A percentile compares a stretch with the other conserved stretches of the same genome.
phyloP scores from a whole-genome alignment of 345 rosid species.

The Cochlearia excelsa region DNA sequence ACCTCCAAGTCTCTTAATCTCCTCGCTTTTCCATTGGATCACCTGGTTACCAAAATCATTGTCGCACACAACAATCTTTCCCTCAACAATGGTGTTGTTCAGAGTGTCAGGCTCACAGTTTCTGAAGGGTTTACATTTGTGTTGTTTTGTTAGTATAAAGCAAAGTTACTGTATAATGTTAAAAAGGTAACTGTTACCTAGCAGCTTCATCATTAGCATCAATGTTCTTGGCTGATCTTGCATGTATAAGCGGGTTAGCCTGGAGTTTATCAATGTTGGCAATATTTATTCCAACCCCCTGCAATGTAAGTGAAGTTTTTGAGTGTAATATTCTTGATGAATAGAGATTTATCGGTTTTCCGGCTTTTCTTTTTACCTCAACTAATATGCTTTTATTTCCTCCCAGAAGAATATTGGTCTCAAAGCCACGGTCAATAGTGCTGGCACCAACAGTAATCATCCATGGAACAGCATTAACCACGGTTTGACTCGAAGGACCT shows the following conservation, averaged over 20 bases:
- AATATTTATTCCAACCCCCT: slow-evolving; percentile 74
- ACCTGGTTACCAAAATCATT: slow-evolving; percentile 26
- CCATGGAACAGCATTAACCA: slow-evolving; percentile 56
- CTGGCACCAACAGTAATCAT: slow-evolving; percentile 54
- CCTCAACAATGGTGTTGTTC: slow-evolving; percentile 42
- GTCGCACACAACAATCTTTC: slow-evolving; percentile 64
- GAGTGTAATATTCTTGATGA: not conserved
- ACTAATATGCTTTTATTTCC: slow-evolving; percentile 12
- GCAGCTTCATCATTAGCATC: slow-evolving; percentile 41
- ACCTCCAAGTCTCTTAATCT: slow-evolving; percentile 51
- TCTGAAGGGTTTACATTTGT: slow-evolving; percentile 35
- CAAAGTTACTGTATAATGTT: not conserved
- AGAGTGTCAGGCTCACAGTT: slow-evolving; percentile 46
- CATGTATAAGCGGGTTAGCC: slow-evolving; percentile 47
- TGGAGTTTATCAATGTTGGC: slow-evolving; percentile 46
- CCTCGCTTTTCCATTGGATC: slow-evolving; percentile 29
- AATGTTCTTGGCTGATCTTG: slow-evolving; percentile 47
- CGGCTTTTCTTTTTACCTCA: not conserved
- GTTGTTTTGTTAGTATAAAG: slow-evolving; percentile 7
- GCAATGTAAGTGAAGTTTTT: not conserved
- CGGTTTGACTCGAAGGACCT: slow-evolving; percentile 46
- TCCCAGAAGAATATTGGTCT: slow-evolving; percentile 43
- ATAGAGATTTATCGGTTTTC: not conserved
- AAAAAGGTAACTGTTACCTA: slow-evolving; percentile 38
- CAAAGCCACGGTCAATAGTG: slow-evolving; percentile 49